Evolutionary conservation across 331 rosid genomes (phyloP), one percentile per base, ranked within the genome.

Genomic region (Saraca asoca): DNA sequence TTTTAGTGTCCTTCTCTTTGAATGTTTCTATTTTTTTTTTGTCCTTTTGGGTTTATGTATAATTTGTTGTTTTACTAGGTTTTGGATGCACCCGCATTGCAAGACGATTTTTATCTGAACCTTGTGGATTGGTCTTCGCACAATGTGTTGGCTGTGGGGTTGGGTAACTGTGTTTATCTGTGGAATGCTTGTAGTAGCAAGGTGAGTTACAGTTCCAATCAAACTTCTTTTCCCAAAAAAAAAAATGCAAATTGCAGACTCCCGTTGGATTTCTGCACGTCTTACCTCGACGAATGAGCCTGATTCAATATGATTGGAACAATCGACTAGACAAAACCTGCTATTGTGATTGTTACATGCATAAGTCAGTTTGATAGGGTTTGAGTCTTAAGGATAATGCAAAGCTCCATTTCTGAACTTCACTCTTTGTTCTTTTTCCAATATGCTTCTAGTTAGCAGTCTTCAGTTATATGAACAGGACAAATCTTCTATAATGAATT

Each of bases 161-260:
- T 94, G 78, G 97, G 96, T 9, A 91, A 88, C 66, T 94, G 95
- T 72, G 96, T 94, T 81, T 94, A 94, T 77, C 84, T 94, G 48
- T 94, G 99, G 99, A 90, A 94, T 85, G 99, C 99, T 62, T 90
- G 95, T 61, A 90, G 96, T 62, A 94, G 96, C 80, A 94, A 88
- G 95, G 99, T 88, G 58, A 65, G 70, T 51, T 76, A 24, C 31
- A 24, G 31, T 3, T 24, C 3, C 31, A 24, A 24, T 24, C 31
- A 24, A 24, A 24, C 1, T 24, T 24, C 31, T 3, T 3, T 3
- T 3, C 31, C 31, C 31, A 24, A 24, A 24, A 24, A 24, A 24
- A 24, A 24, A 24, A 24, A 24, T 24, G 31, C 3, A 19, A 12
- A 46, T 69, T 42, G 34, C 54, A 0, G 29, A 20, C 5, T 31